Conservation (phyloP, 176 grass and related monocot genomes). For the Eleusine indica region DNA sequence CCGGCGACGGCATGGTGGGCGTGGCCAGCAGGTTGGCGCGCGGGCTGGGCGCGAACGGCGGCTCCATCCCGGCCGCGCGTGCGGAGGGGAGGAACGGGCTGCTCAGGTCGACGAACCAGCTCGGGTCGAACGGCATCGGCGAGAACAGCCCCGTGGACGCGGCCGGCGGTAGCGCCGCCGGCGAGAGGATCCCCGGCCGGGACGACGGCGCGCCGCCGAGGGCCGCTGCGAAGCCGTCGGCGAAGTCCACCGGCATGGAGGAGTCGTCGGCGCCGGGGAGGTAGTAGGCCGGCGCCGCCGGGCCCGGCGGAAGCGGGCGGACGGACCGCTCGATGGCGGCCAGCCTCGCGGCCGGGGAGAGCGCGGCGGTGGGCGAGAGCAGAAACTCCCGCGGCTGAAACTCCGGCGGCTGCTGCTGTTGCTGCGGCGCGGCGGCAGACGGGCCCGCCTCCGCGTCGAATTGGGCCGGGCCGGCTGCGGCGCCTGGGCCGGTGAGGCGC, state of each 20-base stretch:
- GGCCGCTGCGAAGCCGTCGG: slow-evolving; percentile 9
- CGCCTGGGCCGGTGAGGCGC: slow-evolving; percentile 70
- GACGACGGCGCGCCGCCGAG: neutral
- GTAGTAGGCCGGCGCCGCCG: neutral
- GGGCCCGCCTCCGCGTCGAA: slow-evolving; percentile 6
- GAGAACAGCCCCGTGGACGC: slow-evolving; percentile 68
- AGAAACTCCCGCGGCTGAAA: slow-evolving; percentile 40
- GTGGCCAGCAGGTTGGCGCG: slow-evolving; percentile 55
- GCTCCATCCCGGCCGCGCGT: neutral
- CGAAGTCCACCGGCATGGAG: neutral
- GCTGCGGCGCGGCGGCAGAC: neutral
- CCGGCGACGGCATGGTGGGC: slow-evolving; percentile 76
- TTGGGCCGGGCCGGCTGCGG: neutral
- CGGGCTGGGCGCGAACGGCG: slow-evolving; percentile 50
- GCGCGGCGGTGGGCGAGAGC: slow-evolving; percentile 47
- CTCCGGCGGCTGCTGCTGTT: neutral
- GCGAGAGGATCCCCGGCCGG: slow-evolving; percentile 74
- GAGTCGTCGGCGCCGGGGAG: neutral
- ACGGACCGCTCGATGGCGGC: slow-evolving; percentile 76
- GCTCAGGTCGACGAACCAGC: slow-evolving; percentile 71
- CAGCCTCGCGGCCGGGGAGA: slow-evolving; percentile 79
- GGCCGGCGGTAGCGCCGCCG: slow-evolving; percentile 52
- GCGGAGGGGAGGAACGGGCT: slow-evolving; percentile 69
- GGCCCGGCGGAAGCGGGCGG: slow-evolving; percentile 39
- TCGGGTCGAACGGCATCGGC: slow-evolving; percentile 66